Conservation (phyloP, 176 grass and related monocot species). For the Eragrostis curvula region DNA sequence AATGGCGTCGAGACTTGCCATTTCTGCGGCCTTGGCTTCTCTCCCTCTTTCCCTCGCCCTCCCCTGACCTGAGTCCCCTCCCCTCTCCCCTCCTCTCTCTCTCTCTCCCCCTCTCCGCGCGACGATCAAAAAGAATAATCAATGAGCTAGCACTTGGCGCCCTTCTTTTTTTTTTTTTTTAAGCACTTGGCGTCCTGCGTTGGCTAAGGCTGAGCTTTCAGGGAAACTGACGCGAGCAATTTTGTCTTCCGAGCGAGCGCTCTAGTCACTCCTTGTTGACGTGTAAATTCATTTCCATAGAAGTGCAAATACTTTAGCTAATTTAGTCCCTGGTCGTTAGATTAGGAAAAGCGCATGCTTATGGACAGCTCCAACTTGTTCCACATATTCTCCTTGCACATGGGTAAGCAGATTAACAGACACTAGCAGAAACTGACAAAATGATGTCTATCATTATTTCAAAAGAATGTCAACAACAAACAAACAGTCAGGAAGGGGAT, state of each 20-base stretch:
- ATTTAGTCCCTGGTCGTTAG: not conserved
- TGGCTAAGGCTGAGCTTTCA: slow-evolving; percentile 15
- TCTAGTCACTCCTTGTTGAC: not conserved
- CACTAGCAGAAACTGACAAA: not conserved
- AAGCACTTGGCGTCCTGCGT: not conserved
- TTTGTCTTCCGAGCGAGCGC: not conserved
- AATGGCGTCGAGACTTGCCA: not conserved
- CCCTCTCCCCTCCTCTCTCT: too few species aligned
- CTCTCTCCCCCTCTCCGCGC: not conserved
- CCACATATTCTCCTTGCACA: not conserved
- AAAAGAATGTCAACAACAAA: slow-evolving; percentile 53
- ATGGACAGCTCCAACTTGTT: not conserved
- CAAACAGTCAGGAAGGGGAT: not conserved
- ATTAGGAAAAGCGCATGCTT: not conserved
- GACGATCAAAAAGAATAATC: slow-evolving; percentile 26
- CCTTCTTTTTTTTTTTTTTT: too few species aligned
- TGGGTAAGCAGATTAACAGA: not conserved
- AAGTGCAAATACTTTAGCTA: not conserved
- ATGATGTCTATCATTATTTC: slow-evolving; percentile 30
- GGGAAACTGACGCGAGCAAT: not conserved
- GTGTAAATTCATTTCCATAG: not conserved
- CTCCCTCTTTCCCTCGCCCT: not conserved
- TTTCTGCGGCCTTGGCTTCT: slow-evolving; percentile 34
- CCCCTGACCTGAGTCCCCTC: too few species aligned
- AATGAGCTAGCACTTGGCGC: too few species aligned